Base-by-base conservation (phyloP, 2,329 filamentous ascomycete genomes). In the Aspergillus aculeatus region DNA sequence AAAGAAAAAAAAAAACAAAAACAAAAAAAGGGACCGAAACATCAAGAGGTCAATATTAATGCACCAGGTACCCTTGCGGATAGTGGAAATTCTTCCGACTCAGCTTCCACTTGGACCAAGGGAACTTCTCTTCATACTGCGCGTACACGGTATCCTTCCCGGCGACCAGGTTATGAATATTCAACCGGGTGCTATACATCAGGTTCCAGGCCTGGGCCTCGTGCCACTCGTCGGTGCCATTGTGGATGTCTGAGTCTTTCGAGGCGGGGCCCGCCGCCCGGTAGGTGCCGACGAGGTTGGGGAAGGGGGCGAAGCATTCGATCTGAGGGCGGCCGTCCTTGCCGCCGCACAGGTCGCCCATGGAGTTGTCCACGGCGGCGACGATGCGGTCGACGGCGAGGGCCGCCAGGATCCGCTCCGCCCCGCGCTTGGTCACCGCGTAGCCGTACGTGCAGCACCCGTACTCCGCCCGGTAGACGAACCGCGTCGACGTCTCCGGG, bases 251-350 rank as follows among this genome's bases (percentile, higher is more conserved):
- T 48, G 68, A 71, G 53, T 68, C 64, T 29, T 73, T 58, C 59
- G 67, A 66, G 7, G 57, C 35, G 7, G 56, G 57, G 7, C 81
- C 82, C 0, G 73, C 73, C 0, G 75, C 66, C 1, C 78, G 71
- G 61, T 82, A 78, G 16, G 81, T 78, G n/a, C 80, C 75, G 65
- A 84, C 81, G 3, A 84, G 66, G 31, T 74, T 71, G 0, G 80
- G 81, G 73, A 61, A 83, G 47, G 68, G 81, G 78, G 49, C 71
- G 74, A 54, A 77, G 72, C 58, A 75, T 62, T 47, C 69, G 65
- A 53, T 75, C 49, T 63, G 64, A 16, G 59, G 71, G 0, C 71
- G 71, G 7, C 72, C 64, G 5, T 70, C 64, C 26, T 58, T 50
- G 0, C 78, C 78, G 24, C 80, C 77, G 64, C 82, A 83, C 69